phyloP scores from a whole-genome alignment of 1,139 yeast species.

The Schwanniomyces etchellsii region DNA sequence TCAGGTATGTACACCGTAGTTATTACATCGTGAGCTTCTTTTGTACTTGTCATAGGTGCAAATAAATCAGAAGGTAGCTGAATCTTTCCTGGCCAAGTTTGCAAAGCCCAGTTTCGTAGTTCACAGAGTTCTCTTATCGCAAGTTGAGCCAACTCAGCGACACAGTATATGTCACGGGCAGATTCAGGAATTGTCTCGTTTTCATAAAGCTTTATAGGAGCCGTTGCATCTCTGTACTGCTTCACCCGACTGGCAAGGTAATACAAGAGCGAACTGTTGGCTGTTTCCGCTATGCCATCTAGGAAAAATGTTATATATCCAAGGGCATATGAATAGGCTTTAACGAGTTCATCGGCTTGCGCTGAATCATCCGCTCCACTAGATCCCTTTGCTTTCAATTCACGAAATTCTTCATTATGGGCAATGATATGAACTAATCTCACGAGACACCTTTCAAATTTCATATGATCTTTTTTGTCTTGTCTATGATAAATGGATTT shows the following conservation, averaged over 20 bases:
- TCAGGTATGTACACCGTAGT: slow-evolving; percentile 49
- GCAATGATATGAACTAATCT: slow-evolving; percentile 67
- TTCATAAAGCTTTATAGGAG: slow-evolving; percentile 32
- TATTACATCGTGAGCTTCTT: slow-evolving; percentile 41
- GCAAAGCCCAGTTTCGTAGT: slow-evolving; percentile 59
- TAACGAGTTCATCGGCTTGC: slow-evolving; percentile 15
- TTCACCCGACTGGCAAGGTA: slow-evolving; percentile 77
- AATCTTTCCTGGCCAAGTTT: slow-evolving; percentile 78
- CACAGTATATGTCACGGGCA: slow-evolving; percentile 47
- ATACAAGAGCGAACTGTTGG: slow-evolving; percentile 67
- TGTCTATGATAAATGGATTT: slow-evolving; percentile 50
- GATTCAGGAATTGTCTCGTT: slow-evolving; percentile 17
- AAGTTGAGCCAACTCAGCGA: slow-evolving; percentile 72
- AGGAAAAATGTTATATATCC: slow-evolving; percentile 58
- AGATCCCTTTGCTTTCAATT: slow-evolving; percentile 12
- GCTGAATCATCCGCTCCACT: slow-evolving; percentile 12
- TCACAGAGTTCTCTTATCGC: slow-evolving; percentile 56
- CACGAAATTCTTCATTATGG: slow-evolving; percentile 62
- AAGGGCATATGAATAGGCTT: slow-evolving; percentile 47
- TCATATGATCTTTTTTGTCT: slow-evolving; percentile 35
- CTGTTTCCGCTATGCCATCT: slow-evolving; percentile 55
- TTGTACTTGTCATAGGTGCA: slow-evolving; percentile 44
- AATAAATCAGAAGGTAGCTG: slow-evolving; percentile 63
- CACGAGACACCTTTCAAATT: slow-evolving; percentile 59
- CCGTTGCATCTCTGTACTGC: slow-evolving; percentile 61